phyloP scores from a whole-genome alignment of 768 basidiomycete genomes.

The Rhodotorula taiwanensis region DNA sequence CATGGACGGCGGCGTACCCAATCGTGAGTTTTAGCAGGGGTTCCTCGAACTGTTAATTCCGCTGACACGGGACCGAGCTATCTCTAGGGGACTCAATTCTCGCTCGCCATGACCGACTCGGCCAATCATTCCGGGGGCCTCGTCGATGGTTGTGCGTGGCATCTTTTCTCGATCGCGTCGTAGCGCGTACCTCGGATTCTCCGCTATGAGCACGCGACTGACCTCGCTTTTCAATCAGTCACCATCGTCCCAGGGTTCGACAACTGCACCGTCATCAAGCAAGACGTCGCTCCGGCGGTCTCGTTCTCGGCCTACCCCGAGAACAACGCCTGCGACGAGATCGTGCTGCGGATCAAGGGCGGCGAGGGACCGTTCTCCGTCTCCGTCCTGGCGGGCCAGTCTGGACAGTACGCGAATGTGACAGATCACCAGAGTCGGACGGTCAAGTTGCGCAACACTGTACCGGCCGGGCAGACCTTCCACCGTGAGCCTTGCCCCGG shows the following conservation, averaged over 20 bases:
- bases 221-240: constrained; percentile 1
- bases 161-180: background rate
- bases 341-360: constrained; percentile 10
- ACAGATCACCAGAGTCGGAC: constrained; percentile 1
- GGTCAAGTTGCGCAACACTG: constrained; percentile 13
- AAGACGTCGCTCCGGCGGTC: background rate
- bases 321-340: constrained; percentile 18
- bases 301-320: constrained; percentile 5
- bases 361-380: constrained; percentile 19
- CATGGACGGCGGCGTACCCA: background rate
- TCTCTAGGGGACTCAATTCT: constrained; percentile 19
- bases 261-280: constrained; percentile 6
- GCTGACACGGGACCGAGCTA: too few relatives aligned
- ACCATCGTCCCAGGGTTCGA: constrained; percentile 5
- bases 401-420: constrained; percentile 20
- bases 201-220: background rate
- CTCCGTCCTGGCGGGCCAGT: constrained; percentile 7
- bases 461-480: constrained; percentile 19
- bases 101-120: constrained; percentile 29
- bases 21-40: background rate
- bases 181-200: too few relatives aligned
- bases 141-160: constrained; percentile 19
- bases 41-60: background rate
- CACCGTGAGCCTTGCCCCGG: constrained; percentile 4
- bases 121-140: constrained; percentile 24